These are phyloP conservation scores for Zea mays DNA, from an alignment of 176 grass and related monocot species.

Conservation along the genomic window DNA sequence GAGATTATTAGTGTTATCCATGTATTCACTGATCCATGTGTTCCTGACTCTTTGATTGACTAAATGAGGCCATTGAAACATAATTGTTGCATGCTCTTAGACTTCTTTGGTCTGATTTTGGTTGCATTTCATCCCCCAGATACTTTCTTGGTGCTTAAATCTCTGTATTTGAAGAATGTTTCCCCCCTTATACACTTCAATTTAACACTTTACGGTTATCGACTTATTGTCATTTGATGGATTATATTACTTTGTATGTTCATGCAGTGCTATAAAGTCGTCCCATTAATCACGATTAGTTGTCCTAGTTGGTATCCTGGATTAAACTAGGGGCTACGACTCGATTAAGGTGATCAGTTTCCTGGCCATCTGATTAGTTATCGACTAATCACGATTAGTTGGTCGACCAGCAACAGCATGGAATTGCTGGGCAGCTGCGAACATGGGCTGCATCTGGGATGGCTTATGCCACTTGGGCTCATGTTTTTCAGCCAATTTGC, in stretches of 20 bases:
- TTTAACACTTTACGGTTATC: background rate
- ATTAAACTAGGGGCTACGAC: background rate
- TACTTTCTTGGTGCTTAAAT: background rate
- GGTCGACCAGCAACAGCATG: background rate
- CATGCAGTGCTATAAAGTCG: background rate
- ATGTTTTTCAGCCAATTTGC: background rate
- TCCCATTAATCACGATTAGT: background rate
- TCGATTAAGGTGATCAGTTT: background rate
- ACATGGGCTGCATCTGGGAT: background rate
- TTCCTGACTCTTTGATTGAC: slow-evolving; percentile 32
- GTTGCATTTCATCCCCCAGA: background rate
- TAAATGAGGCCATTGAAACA: background rate
- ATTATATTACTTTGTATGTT: background rate
- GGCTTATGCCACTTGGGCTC: background rate
- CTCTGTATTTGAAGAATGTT: background rate
- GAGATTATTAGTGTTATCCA: background rate
- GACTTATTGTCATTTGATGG: background rate
- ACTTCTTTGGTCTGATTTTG: background rate
- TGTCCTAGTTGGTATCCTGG: background rate
- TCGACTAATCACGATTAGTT: background rate
- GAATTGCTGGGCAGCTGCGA: background rate
- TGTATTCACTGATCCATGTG: background rate
- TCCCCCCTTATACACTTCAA: background rate
- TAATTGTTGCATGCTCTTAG: slow-evolving; percentile 13
- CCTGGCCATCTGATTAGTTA: background rate